These are phyloP conservation scores for Austroboletus festivus DNA, from an alignment of 768 basidiomycete species.

Conservation along the genomic window DNA sequence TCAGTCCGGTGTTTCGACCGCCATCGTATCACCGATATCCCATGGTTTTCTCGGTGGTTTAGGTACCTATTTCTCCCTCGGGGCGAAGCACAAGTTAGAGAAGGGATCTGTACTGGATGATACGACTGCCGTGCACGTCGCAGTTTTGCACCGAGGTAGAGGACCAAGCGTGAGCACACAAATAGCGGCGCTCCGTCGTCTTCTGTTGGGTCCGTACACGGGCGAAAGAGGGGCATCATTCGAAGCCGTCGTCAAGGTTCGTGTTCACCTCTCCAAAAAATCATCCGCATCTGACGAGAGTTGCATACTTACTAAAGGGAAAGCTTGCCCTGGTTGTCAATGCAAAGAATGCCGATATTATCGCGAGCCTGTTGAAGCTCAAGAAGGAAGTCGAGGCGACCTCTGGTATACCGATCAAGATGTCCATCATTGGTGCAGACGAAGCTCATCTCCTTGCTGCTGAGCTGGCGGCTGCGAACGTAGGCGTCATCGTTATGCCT, in stretches of 20 bases:
- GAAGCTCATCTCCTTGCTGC: slow-evolving; percentile 50
- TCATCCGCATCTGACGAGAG: slow-evolving; percentile 9
- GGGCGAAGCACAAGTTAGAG: slow-evolving; percentile 56
- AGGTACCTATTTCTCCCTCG: slow-evolving; percentile 57
- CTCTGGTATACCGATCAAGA: slow-evolving; percentile 29
- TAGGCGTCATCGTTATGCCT: slow-evolving; percentile 70
- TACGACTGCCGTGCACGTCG: slow-evolving; percentile 62
- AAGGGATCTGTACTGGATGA: slow-evolving; percentile 63
- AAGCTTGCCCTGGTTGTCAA: slow-evolving; percentile 60
- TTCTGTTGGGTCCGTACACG: slow-evolving; percentile 37
- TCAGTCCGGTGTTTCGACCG: slow-evolving; percentile 68
- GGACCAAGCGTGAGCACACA: slow-evolving; percentile 59
- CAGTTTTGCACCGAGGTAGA: slow-evolving; percentile 29
- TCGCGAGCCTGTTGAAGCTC: slow-evolving; percentile 63
- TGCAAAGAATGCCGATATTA: slow-evolving; percentile 71
- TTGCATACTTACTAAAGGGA: slow-evolving; percentile 40
- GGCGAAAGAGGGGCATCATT: slow-evolving; percentile 32
- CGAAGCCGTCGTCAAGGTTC: slow-evolving; percentile 36
- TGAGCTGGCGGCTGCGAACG: slow-evolving; percentile 49
- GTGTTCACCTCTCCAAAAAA: not conserved
- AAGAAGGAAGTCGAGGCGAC: slow-evolving; percentile 49
- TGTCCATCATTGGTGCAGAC: slow-evolving; percentile 57
- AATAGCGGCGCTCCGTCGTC: slow-evolving; percentile 50
- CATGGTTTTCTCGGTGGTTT: slow-evolving; percentile 60
- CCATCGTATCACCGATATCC: slow-evolving; percentile 57